Evolutionary conservation across 179 eudicot genomes (phyloP).

Genomic region (Drosera spatulata): DNA sequence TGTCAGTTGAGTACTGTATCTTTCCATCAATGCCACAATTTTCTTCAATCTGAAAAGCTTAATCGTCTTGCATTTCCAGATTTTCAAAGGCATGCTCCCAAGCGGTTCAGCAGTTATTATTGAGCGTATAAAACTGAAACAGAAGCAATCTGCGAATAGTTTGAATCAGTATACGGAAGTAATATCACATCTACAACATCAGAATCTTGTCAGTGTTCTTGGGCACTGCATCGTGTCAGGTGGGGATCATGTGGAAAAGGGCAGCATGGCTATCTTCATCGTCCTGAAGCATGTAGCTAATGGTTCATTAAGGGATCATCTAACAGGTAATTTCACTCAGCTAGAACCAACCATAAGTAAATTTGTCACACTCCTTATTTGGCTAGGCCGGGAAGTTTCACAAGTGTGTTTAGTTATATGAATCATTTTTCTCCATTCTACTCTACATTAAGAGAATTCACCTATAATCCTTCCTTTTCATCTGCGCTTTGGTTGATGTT

Average conservation of each 20-base stretch:
- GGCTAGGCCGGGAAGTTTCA: too few species aligned
- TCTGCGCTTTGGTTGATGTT: too few species aligned
- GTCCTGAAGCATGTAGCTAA: constrained; percentile 65
- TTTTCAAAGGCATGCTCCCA: constrained; percentile 60
- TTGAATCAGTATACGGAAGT: constrained; percentile 70
- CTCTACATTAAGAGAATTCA: too few species aligned
- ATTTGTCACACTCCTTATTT: too few species aligned
- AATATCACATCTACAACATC: constrained; percentile 62
- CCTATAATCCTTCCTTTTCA: too few species aligned
- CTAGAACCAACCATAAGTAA: too few species aligned
- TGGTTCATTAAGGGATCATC: constrained; percentile 71
- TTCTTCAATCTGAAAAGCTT: neutral
- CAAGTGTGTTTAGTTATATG: too few species aligned
- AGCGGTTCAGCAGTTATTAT: constrained; percentile 61
- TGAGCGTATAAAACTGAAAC: constrained; percentile 55
- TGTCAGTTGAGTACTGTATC: neutral
- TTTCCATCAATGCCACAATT: neutral
- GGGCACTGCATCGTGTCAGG: constrained; percentile 68
- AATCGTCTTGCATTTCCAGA: constrained; percentile 19
- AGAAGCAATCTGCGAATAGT: constrained; percentile 57
- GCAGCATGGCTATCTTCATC: constrained; percentile 39
- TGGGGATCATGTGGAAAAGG: constrained; percentile 48
- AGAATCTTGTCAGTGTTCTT: constrained; percentile 70
- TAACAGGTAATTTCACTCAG: constrained; percentile 31
- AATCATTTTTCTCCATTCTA: too few species aligned